Base-by-base conservation (phyloP, 2,329 filamentous ascomycete genomes). In the Emmonsia crescens region DNA sequence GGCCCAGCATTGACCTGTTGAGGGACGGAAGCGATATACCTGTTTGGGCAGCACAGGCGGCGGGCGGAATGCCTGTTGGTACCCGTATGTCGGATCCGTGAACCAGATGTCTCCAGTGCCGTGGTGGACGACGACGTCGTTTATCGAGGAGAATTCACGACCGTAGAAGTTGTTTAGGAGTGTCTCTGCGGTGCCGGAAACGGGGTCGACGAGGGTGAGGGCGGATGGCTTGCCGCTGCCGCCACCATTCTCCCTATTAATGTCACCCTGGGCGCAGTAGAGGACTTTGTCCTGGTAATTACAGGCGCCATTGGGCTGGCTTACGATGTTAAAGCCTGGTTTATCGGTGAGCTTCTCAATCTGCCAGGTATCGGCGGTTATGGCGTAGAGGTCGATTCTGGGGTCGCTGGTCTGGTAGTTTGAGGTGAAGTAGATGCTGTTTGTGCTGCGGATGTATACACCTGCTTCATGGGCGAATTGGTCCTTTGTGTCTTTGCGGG, bases 391-490 rank as follows among this genome's bases (percentile, higher is more conserved):
- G 21, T 70, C 66, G 27, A 70, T 68, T 44, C 61, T 68, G 42
- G 64, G 65, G 14, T 63, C 52, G 33, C 65, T 63, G n/a, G 57
- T 63, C n/a, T 60, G 60, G 59, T 60, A 70, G 58, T 76, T 77
- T 65, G 73, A 75, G 2, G 75, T 77, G 61, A 77, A 70, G 66
- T 71, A 77, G 10, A 77, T 64, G 2, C 66, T 66, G 51, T 73
- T 69, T 3, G 66, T 70, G 3, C 64, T 59, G 2, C 69, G 66
- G 9, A 75, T 68, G 66, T 70, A 77, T 46, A 77, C 66, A 24
- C 75, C 68, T 0, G 79, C 80, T 68, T 82, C 80, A 63, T 82
- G 80, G 1, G 79, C 79, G 59, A 82, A 81, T 0, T 78, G 75
- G 48, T 79, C 76, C 2, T 68, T 66, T 38, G 70, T 65, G 57